A percentile compares a stretch with the other conserved stretches of the same genome.
phyloP scores from a whole-genome alignment of 78 protist species.

The Emiliania huxleyi region DNA sequence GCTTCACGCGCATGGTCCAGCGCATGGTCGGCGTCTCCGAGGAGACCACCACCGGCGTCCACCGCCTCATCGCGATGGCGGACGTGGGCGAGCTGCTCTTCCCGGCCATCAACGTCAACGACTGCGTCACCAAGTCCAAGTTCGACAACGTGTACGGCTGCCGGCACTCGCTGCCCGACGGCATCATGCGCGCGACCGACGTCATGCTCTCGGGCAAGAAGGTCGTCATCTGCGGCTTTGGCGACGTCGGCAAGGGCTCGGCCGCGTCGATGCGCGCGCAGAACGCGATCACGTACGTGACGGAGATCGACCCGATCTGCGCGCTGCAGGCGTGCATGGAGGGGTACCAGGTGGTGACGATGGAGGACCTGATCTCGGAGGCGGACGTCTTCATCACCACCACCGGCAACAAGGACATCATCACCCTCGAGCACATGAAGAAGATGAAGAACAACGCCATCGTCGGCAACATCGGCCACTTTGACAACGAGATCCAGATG shows the following conservation, averaged over 20 bases:
- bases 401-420: conserved; percentile 96
- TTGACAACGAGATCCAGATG: no score
- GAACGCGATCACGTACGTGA: conserved; percentile 93
- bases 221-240: no score
- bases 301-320: conserved; percentile 99
- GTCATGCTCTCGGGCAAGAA: no score
- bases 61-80: conserved; percentile 91
- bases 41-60: conserved; percentile 99
- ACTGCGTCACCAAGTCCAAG: no score
- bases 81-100: conserved; percentile 81
- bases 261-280: conserved; percentile 81
- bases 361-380: conserved; percentile 81
- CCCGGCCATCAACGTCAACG: no score
- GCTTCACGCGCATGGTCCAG: conserved; percentile 62
- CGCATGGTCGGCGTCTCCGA: conserved; percentile 95
- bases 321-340: conserved; percentile 99
- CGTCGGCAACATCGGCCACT: no score
- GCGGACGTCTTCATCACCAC: conserved; percentile 96
- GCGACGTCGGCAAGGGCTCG: conserved; percentile 99
- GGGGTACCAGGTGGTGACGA: conserved; percentile 88
- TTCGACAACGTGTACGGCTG: no score
- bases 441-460: conserved; percentile 95
- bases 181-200: no score
- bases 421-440: conserved; percentile 83
- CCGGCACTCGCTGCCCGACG: no score